These are phyloP conservation scores for Apiotrichum gracile DNA, from an alignment of 1,284 basidiomycete genomes.

Conservation along the genomic window DNA sequence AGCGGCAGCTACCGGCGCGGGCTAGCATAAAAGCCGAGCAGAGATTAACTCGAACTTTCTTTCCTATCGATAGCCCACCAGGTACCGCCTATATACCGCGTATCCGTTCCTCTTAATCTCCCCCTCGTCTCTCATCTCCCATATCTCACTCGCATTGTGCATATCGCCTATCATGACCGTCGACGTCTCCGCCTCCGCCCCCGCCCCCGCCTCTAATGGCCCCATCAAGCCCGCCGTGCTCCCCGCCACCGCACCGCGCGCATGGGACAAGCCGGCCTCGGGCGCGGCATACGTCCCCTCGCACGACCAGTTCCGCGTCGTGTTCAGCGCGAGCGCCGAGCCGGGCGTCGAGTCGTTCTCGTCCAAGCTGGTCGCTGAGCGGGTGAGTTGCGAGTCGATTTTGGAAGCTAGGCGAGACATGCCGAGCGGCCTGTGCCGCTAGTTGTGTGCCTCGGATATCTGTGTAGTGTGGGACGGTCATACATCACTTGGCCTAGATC, in stretches of 20 bases:
- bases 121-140: neutral
- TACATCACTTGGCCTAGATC: neutral
- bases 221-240: slow-evolving; percentile 7
- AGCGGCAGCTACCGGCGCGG: no score
- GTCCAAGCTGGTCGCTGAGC: slow-evolving; percentile 37
- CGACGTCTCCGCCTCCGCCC: neutral
- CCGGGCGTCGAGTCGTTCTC: slow-evolving; percentile 33
- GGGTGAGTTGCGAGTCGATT: slow-evolving; percentile 25
- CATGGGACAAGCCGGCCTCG: slow-evolving; percentile 37
- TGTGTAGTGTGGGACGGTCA: neutral
- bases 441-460: no score
- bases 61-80: no score
- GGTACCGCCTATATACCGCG: no score
- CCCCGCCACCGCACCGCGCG: slow-evolving; percentile 13
- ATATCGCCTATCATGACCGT: slow-evolving; percentile 1
- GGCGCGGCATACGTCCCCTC: slow-evolving; percentile 40
- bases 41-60: no score
- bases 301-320: slow-evolving; percentile 40
- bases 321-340: slow-evolving; percentile 22
- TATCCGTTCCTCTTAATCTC: neutral
- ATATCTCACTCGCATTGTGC: no score
- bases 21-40: no score
- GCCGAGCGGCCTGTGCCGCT: neutral
- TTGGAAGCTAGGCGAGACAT: neutral
- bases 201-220: neutral